A percentile compares a stretch with the other conserved stretches of the same genome.
These are phyloP conservation scores for Silene uniflora DNA, from an alignment of 148 eudicot species.

Conservation along the genomic window DNA sequence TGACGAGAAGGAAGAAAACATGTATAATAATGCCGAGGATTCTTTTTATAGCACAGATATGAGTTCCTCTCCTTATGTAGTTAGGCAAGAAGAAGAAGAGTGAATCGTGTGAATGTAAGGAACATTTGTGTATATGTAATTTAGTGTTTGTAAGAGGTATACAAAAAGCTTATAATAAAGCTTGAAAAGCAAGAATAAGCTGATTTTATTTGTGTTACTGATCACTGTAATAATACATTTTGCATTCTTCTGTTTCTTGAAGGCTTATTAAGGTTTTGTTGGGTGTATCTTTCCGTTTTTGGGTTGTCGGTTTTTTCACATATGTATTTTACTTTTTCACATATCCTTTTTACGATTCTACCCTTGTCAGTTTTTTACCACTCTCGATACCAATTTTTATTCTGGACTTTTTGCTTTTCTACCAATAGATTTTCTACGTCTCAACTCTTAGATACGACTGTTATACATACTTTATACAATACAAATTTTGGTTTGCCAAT, in stretches of 20 bases:
- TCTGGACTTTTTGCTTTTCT: no score
- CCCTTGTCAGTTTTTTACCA: no score
- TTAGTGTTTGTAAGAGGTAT: constrained; percentile 1
- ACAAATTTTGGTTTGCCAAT: no score
- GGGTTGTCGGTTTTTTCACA: no score
- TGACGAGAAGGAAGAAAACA: constrained; percentile 77
- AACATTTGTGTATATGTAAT: constrained; percentile 5
- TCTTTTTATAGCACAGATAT: constrained; percentile 93
- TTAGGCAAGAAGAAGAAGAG: constrained; percentile 32
- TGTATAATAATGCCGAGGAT: constrained; percentile 58
- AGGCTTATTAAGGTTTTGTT: not conserved
- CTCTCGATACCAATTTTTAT: no score
- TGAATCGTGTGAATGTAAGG: not conserved
- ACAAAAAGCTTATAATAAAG: not conserved
- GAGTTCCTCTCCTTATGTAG: constrained; percentile 77
- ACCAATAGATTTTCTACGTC: no score
- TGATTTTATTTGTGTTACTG: constrained; percentile 5
- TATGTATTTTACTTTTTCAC: no score
- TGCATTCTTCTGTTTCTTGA: not conserved
- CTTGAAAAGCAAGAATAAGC: not conserved
- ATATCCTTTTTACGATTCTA: no score
- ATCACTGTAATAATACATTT: not conserved
- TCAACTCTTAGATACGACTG: no score
- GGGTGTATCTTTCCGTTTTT: no score
- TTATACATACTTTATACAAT: no score